Base-by-base conservation (phyloP, 148 eudicot species). In the Suaeda aralocaspica region DNA sequence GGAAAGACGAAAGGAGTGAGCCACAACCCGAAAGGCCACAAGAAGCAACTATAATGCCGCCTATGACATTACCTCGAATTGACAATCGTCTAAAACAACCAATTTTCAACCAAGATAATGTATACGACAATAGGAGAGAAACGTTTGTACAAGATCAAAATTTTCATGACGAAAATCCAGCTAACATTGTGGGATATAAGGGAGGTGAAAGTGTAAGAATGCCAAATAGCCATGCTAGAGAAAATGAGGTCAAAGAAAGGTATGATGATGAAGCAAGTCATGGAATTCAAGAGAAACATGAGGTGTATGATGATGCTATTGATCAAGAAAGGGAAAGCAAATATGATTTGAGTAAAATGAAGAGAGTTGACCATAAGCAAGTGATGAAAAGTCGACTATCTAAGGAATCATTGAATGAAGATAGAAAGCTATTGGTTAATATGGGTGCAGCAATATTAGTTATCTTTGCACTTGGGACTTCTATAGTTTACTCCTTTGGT, bases 391-490 rank as follows among this genome's bases (percentile, higher is more conserved):
- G 62, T 44, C 49, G 48, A 13, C 21, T 72, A 21, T 18, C 68
- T 49, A 73, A 68, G 57, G 68, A 66, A 16, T 36, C 41, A 36
- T 64, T 79, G 66, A 71, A 70, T 64, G 84, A 87, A 68, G 88
- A 85, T 55, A 79, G 83, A 58, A 79, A 79, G 30, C 71, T 80
- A 45, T 42, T 90, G 53, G 74, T 85, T 67, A 87, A 87, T 70
- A 75, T 84, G 77, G 96, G 96, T 46, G 83, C 39, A 18, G 90
- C 87, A 45, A 70, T 80, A 26, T 64, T 90, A 36, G 86, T 90
- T 15, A 78, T 84, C 59, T 66, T 85, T 61, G 88, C 81, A 64
- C 78, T 87, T 62, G 91, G 90, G 7, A 77, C 82, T 67, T 85
- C 80, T 44, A 72, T 85, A 67, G 68, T 79, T 55, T 76, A 82